Evolutionary conservation across 1,139 yeast genomes (phyloP).

Genomic region (Hyphopichia wangnamkhiaoensis): DNA sequence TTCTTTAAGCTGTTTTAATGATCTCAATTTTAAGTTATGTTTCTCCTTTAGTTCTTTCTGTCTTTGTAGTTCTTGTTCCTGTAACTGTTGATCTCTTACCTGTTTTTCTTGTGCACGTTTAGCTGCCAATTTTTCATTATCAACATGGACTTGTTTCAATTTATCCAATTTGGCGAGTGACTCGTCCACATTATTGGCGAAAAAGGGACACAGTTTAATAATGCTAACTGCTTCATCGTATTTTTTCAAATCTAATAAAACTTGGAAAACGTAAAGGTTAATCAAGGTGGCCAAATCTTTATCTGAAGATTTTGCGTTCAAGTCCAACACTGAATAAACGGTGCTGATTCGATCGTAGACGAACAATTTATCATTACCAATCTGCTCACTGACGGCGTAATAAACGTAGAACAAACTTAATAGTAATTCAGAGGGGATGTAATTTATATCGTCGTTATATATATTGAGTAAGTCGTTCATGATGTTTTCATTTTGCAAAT

Average conservation of each 20-base stretch:
- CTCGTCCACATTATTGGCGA: slow-evolving; percentile 14
- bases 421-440: slow-evolving; percentile 35
- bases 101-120: slow-evolving; percentile 17
- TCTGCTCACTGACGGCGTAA: slow-evolving; percentile 20
- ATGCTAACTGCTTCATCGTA: slow-evolving; percentile 30
- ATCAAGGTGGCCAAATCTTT: slow-evolving; percentile 24
- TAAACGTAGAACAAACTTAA: slow-evolving; percentile 35
- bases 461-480: slow-evolving; percentile 21
- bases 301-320: slow-evolving; percentile 12
- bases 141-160: slow-evolving; percentile 17
- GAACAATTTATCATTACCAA: slow-evolving; percentile 7
- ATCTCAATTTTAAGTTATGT: slow-evolving; percentile 34
- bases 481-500: slow-evolving; percentile 23
- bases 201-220: slow-evolving; percentile 22
- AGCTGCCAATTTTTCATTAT: slow-evolving; percentile 19
- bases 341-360: slow-evolving; percentile 9
- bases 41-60: slow-evolving; percentile 26
- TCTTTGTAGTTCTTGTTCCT: slow-evolving; percentile 21
- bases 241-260: slow-evolving; percentile 32
- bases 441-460: slow-evolving; percentile 20
- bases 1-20: slow-evolving; percentile 31
- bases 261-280: slow-evolving; percentile 38
- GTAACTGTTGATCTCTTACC: slow-evolving; percentile 21
- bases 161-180: slow-evolving; percentile 17
- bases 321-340: slow-evolving; percentile 12